phyloP scores from a whole-genome alignment of 2,329 filamentous ascomycete species.

The Nothophoma quercina region DNA sequence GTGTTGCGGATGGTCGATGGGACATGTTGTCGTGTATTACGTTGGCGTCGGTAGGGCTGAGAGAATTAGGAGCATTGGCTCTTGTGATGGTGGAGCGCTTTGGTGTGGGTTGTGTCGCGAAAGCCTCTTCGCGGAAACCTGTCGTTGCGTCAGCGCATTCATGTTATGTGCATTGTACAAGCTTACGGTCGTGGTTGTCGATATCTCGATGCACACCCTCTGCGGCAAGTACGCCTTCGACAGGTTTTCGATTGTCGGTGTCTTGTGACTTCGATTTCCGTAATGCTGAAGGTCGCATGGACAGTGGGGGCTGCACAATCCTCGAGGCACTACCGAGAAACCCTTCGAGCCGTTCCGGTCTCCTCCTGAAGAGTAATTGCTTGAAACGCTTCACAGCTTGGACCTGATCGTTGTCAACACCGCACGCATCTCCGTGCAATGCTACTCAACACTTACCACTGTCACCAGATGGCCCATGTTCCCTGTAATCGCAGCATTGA shows the following conservation, averaged over 20 bases:
- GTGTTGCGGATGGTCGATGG: constrained; percentile 37
- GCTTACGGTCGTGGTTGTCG: constrained; percentile 38
- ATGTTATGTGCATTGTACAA: neutral
- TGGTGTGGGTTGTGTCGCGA: constrained; percentile 8
- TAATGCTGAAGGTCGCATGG: constrained; percentile 55
- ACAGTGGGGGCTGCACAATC: constrained; percentile 65
- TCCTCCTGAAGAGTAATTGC: constrained; percentile 67
- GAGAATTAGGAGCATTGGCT: constrained; percentile 30
- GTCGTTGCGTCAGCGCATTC: neutral
- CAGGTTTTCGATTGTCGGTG: constrained; percentile 58
- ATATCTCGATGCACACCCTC: constrained; percentile 63
- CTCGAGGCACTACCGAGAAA: constrained; percentile 66
- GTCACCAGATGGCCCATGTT: constrained; percentile 87
- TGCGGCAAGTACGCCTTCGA: constrained; percentile 60
- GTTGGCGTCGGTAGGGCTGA: constrained; percentile 34
- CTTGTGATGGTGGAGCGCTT: constrained; percentile 17
- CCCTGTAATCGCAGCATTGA: constrained; percentile 87
- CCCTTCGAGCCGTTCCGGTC: constrained; percentile 63
- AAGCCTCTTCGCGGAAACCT: constrained; percentile 18
- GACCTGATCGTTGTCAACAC: constrained; percentile 62
- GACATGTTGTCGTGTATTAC: constrained; percentile 43
- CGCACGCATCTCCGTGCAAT: neutral
- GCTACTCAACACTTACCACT: constrained; percentile 63
- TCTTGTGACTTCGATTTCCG: constrained; percentile 60
- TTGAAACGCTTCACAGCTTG: constrained; percentile 94